Conservation (phyloP, 1,139 yeast genomes). For the Blastobotrys indianensis region DNA sequence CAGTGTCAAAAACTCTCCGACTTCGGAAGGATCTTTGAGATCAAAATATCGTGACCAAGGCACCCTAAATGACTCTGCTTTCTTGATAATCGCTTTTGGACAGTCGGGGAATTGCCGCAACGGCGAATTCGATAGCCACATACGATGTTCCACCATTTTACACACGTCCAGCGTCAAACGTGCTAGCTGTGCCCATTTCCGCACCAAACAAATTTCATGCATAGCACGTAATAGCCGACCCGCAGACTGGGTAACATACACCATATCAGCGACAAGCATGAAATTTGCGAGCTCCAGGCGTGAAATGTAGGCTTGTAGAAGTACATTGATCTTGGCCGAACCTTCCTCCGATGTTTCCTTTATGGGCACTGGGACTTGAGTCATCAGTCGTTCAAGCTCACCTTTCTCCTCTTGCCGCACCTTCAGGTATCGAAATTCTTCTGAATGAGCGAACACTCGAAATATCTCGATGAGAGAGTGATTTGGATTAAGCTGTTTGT, state of each 20-base stretch:
- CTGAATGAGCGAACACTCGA: constrained; percentile 69
- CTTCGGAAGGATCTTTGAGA: constrained; percentile 58
- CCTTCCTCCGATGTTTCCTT: constrained; percentile 68
- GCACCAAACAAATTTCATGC: constrained; percentile 66
- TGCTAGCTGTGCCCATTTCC: constrained; percentile 67
- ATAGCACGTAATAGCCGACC: constrained; percentile 84
- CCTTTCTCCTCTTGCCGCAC: constrained; percentile 79
- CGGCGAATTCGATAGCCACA: constrained; percentile 86
- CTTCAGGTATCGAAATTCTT: constrained; percentile 79
- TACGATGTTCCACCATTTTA: constrained; percentile 71
- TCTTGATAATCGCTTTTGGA: constrained; percentile 62
- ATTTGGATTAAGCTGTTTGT: constrained; percentile 56
- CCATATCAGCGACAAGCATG: constrained; percentile 91
- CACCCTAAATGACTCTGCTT: constrained; percentile 72
- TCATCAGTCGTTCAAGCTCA: constrained; percentile 67
- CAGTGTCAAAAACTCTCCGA: constrained; percentile 75
- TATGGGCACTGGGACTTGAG: constrained; percentile 80
- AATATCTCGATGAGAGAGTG: constrained; percentile 71
- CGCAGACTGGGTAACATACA: constrained; percentile 88
- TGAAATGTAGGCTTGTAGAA: constrained; percentile 82
- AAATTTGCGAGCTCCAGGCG: constrained; percentile 72
- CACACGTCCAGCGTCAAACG: constrained; percentile 56
- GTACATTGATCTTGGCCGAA: constrained; percentile 68
- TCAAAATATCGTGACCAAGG: constrained; percentile 80
- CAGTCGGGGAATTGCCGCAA: constrained; percentile 71